Evolutionary conservation across 2,329 filamentous ascomycete species (phyloP).

Genomic region (Colletotrichum sansevieriae): DNA sequence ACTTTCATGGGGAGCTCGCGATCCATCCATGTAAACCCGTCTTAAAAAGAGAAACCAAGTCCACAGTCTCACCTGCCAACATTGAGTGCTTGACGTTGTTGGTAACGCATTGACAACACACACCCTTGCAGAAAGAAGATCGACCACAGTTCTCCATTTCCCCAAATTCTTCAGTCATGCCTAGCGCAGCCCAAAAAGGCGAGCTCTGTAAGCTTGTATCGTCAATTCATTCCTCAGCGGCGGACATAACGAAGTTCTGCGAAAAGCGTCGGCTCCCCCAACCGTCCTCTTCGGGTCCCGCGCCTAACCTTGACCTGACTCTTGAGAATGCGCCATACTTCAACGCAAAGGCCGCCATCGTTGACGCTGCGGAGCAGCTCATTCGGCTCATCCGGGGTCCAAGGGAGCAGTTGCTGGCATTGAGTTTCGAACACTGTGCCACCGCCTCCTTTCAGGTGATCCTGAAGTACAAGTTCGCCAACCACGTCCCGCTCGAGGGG

Average conservation of each 20-base stretch:
- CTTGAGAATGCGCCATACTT: constrained; percentile 11
- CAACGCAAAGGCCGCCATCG: neutral
- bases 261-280: neutral
- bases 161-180: neutral
- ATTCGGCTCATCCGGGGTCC: constrained; percentile 8
- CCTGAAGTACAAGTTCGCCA: constrained; percentile 21
- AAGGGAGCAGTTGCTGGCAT: neutral
- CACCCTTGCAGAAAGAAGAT: neutral
- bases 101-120: neutral
- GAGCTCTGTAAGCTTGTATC: constrained; percentile 15
- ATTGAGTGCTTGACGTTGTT: neutral
- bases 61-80: neutral
- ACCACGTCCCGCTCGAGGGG: constrained; percentile 2
- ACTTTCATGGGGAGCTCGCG: neutral
- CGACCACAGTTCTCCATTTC: neutral
- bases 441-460: constrained; percentile 16
- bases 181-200: neutral
- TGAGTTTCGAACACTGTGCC: constrained; percentile 26
- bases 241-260: constrained; percentile 5
- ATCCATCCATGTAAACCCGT: neutral
- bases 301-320: neutral
- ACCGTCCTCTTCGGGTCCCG: neutral
- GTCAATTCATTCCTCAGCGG: constrained; percentile 1
- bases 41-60: neutral
- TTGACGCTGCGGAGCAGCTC: constrained; percentile 13